These are phyloP conservation scores for Toxicodendron radicans DNA, from an alignment of 345 rosid genomes.

Conservation along the genomic window DNA sequence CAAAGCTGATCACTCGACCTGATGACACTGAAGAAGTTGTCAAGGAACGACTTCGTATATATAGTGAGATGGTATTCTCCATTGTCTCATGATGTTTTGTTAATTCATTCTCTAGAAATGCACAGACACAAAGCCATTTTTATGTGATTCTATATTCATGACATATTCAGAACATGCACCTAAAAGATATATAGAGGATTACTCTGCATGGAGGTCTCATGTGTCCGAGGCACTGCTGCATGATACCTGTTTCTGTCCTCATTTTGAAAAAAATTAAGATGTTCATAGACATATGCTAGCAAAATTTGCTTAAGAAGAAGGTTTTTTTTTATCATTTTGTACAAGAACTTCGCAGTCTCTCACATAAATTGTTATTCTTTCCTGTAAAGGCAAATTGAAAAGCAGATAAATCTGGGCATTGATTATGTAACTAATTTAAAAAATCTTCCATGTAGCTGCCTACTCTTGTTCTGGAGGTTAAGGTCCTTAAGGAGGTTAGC, in stretches of 20 bases:
- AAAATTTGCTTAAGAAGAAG: neutral
- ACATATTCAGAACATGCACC: neutral
- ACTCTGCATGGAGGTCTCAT: neutral
- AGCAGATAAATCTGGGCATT: neutral
- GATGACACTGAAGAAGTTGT: constrained; percentile 95
- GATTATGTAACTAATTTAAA: neutral
- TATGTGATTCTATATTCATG: neutral
- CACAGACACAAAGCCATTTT: too few relatives aligned
- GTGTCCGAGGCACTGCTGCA: neutral
- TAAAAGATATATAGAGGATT: neutral
- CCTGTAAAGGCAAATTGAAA: too few relatives aligned
- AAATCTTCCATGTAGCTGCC: neutral
- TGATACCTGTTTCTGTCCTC: neutral
- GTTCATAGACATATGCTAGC: neutral
- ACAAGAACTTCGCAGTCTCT: too few relatives aligned
- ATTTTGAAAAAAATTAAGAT: neutral
- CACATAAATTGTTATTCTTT: too few relatives aligned
- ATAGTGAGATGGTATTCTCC: constrained; percentile 60
- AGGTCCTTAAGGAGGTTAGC: neutral
- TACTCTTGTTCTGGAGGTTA: neutral
- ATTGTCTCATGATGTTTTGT: constrained; percentile 1
- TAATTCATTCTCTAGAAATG: neutral
- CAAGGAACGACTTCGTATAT: constrained; percentile 77
- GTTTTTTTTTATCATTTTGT: neutral
- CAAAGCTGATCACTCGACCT: constrained; percentile 81